Conservation (phyloP, 2,329 filamentous ascomycete species). For the Hymenoscyphus fructigenus region DNA sequence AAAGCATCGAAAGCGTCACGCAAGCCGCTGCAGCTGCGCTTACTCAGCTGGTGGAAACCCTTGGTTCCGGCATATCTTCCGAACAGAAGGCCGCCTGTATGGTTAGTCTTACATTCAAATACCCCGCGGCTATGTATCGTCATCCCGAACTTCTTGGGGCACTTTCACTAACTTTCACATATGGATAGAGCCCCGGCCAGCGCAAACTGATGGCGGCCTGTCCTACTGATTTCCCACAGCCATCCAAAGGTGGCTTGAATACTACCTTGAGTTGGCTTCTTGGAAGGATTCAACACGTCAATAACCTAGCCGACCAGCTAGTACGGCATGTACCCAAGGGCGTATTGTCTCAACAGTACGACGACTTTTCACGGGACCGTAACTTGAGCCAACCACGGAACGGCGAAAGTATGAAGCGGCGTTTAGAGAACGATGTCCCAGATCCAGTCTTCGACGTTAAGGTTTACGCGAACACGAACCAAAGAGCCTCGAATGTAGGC, state of each 20-base stretch:
- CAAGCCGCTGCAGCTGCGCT: slow-evolving; percentile 31
- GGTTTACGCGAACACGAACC: slow-evolving; percentile 24
- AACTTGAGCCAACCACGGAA: slow-evolving; percentile 21
- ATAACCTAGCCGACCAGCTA: slow-evolving; percentile 33
- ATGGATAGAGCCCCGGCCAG: slow-evolving; percentile 20
- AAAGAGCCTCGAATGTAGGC: slow-evolving; percentile 25
- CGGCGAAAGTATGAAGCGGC: slow-evolving; percentile 32
- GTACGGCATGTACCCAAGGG: slow-evolving; percentile 27
- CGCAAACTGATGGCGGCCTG: slow-evolving; percentile 15
- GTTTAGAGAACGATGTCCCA: slow-evolving; percentile 21
- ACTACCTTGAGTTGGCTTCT: slow-evolving; percentile 33
- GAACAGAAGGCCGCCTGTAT: slow-evolving; percentile 27
- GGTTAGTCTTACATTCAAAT: slow-evolving; percentile 27
- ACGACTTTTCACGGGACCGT: slow-evolving; percentile 15
- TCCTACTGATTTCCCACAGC: slow-evolving; percentile 28
- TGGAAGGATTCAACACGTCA: slow-evolving; percentile 32
- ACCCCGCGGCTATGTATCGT: slow-evolving; percentile 15
- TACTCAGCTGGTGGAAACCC: slow-evolving; percentile 33
- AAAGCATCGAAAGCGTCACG: slow-evolving; percentile 26
- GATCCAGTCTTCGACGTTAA: slow-evolving; percentile 25
- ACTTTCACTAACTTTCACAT: slow-evolving; percentile 10
- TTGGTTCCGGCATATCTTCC: slow-evolving; percentile 30
- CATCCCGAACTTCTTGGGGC: slow-evolving; percentile 15
- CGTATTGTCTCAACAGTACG: slow-evolving; percentile 13
- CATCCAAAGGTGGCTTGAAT: slow-evolving; percentile 32